Evolutionary conservation across 2,329 filamentous ascomycete species (phyloP), one percentile per base, ranked within the genome.

Genomic region (Xylariales sp.): DNA sequence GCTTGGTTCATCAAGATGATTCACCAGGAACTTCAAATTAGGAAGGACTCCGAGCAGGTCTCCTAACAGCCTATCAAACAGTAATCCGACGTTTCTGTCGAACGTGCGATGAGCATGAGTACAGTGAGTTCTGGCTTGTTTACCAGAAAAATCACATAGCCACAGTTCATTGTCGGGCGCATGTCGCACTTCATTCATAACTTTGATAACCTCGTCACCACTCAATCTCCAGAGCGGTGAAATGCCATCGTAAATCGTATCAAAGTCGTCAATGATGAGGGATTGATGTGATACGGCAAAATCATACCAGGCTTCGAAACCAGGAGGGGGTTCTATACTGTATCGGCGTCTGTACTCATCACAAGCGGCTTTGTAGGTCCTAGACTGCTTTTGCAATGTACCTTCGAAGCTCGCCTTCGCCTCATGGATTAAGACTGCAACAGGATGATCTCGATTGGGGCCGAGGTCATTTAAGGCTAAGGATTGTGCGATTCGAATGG

Each of bases 201-300:
- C 44, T 3, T 55, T 31, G 0, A 31, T 12, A 3, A 69, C 40
- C 8, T 66, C 56, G 1, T 49, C 44, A 0, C 66, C 69, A 21
- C 59, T 65, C 0, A 71, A 21, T 4, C 45, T 56, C 43, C 61
- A 58, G 28, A 75, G 69, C 0, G 70, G 71, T 0, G 55, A 51
- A 1, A 76, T 47, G 0, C 55, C 45, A 0, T 66, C 44, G 29
- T 63, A 53, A 3, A 76, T 69, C 1, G 51, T 57, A 28, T 76
- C 68, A 20, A 70, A 76, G 3, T 75, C 66, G 43, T 76, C 71
- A 22, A 76, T 72, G n/a, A 75, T 60, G 0, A 59, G 58, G 0
- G 70, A 73, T 3, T 64, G 22, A 1, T 69, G 53, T 0, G 48
- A 46, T 2, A 50, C 37, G 1, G 71, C 70, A 35, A 63, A 74